Conservation (phyloP, 495 filamentous ascomycete genomes). For the Echria macrotheca region DNA sequence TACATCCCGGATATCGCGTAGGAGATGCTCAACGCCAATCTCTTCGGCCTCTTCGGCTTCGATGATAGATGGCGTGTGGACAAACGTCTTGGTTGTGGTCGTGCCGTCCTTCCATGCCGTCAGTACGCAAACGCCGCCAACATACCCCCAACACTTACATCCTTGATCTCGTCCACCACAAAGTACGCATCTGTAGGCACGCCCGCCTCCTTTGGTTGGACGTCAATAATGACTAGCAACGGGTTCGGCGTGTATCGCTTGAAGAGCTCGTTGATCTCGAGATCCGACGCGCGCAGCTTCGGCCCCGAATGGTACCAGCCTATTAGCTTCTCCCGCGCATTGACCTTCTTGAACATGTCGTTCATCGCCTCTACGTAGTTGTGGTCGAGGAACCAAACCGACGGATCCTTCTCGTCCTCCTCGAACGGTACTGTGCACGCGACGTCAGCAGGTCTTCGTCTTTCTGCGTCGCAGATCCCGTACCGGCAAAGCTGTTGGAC, state of each 20-base stretch:
- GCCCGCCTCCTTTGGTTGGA: slow-evolving; percentile 95
- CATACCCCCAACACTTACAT: slow-evolving; percentile 57
- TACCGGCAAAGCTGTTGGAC: slow-evolving; percentile 98
- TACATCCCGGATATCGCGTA: slow-evolving; percentile 96
- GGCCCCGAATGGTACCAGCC: slow-evolving; percentile 99
- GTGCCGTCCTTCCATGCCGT: slow-evolving; percentile 74
- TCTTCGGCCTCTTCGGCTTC: slow-evolving; percentile 98
- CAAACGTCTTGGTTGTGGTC: slow-evolving; percentile 93
- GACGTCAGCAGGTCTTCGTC: too few species aligned
- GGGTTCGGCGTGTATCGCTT: slow-evolving; percentile 98
- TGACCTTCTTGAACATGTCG: slow-evolving; percentile 99
- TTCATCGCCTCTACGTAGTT: slow-evolving; percentile 99
- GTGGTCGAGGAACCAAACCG: slow-evolving; percentile 98
- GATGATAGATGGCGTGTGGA: slow-evolving; percentile 98
- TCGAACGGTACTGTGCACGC: slow-evolving; percentile 94
- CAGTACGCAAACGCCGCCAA: not conserved
- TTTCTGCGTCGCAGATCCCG: too few species aligned
- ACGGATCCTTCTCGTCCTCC: slow-evolving; percentile 96
- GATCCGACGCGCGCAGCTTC: slow-evolving; percentile 91
- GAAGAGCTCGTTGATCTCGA: slow-evolving; percentile 99
- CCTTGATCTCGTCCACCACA: slow-evolving; percentile 98
- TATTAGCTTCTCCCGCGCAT: slow-evolving; percentile 96
- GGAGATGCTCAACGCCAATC: slow-evolving; percentile 95
- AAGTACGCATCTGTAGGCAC: slow-evolving; percentile 99
- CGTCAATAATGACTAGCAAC: slow-evolving; percentile 94